Base-by-base conservation (phyloP, 257 asterid genomes). In the Ligustrum vulgare region DNA sequence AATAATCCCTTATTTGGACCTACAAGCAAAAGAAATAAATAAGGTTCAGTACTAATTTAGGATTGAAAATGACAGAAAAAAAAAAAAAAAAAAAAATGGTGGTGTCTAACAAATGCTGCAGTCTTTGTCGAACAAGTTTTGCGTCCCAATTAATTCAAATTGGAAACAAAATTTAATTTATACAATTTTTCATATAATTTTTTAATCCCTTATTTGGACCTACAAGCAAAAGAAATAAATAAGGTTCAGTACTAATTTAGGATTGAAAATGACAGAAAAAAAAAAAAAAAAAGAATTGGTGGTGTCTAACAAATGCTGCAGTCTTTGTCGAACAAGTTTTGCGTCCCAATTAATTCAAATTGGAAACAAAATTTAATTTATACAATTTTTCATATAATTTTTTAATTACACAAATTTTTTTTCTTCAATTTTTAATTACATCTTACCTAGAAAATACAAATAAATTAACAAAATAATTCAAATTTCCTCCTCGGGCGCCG, bases 11-110 rank as follows among this genome's bases (percentile, higher is more conserved):
- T 37, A 36, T 22, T 66, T 33, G 62, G 73, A 70, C 43, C 72
- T 62, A 31, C 47, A 31, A 6, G 31, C 64, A 45, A 67, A 33
- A 35, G 39, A 23, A 41, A 47, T 28, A 63, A 82, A 82, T 76
- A 36, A 41, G 86, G 80, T 72, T 80, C 89, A n/a, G n/a, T n/a
- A 82, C 84, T 32, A 70, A 60, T 80, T 71, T 79, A 64, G 67
- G 67, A 69, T 78, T 71, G 81, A 75, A 68, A 54, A 73, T 23
- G 5, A 69, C 45, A 22, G 31, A 28, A 32, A 60, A n/a, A n/a
- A n/a, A n/a, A n/a, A n/a, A n/a, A n/a, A n/a, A n/a, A n/a, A 41
- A 47, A 2, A 36, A 65, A 67, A 67, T 37, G 31, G 85, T 81
- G 90, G 90, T 77, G 83, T 49, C 35, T 66, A 71, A 64, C 43